Base-by-base conservation (phyloP, 306 rosid genomes). In the Rosa chinensis region DNA sequence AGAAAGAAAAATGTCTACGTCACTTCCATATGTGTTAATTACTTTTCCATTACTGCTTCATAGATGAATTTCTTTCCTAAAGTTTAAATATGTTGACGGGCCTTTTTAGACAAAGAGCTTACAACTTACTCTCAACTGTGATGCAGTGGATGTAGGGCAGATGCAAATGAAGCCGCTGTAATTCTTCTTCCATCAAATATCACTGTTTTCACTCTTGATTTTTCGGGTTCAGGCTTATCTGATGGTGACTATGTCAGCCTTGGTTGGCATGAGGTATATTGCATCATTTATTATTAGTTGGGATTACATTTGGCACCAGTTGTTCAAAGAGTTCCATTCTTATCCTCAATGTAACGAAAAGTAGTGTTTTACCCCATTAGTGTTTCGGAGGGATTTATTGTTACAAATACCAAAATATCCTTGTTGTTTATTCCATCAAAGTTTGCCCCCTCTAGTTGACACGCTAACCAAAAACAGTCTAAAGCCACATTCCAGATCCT, bases 101-200 rank as follows among this genome's bases (percentile, higher is more conserved):
- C 64, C 72, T 66, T 73, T 25, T 21, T 66, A 25, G 47, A 53
- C 21, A 25, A 52, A 82, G 70, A 67, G 48, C 52, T 58, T 39
- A 47, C 64, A 76, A 61, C 78, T 76, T 67, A 49, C 84, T 78
- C 35, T 79, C 72, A 55, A 63, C 67, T 42, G 77, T 75, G 78
- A 77, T 92, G 87, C 95, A 95, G 99, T 90, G 99, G 99, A 77
- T 95, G 99, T 84, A 86, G 99, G 80, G 98, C 91, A 39, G 99
- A 95, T 84, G 99, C 98, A 74, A 95, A 95, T 86, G 99, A 95
- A 85, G 98, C 97, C 59, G 97, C 97, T 44, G 91, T 88, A 35
- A 83, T 89, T 83, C 97, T 95, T 83, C 98, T 95, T 84, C 99
- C 99, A 49, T 90, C 98, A 78, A 88, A 92, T 80, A 93, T 95